These are phyloP conservation scores for Byssothecium circinans DNA, from an alignment of 2,329 filamentous ascomycete species.

Conservation along the genomic window DNA sequence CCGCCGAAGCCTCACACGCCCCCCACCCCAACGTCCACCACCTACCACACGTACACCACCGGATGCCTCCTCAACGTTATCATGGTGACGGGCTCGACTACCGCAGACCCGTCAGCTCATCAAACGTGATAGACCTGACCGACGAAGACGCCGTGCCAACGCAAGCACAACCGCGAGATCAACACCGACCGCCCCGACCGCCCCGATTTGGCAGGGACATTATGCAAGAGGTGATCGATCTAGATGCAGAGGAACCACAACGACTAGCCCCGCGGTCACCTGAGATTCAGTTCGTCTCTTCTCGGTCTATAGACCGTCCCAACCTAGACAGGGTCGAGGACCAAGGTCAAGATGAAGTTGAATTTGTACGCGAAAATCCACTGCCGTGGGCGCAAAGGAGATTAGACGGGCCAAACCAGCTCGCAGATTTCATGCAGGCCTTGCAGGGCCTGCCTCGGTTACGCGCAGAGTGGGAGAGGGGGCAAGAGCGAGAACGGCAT, in stretches of 20 bases:
- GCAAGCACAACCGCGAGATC: slow-evolving; percentile 22
- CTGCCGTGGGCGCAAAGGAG: slow-evolving; percentile 20
- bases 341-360: slow-evolving; percentile 30
- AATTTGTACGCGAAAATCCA: slow-evolving; percentile 29
- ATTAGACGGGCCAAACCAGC: slow-evolving; percentile 8
- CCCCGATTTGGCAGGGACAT: slow-evolving; percentile 49
- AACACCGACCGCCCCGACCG: slow-evolving; percentile 26
- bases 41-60: slow-evolving; percentile 25
- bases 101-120: slow-evolving; percentile 52
- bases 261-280: slow-evolving; percentile 33
- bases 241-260: slow-evolving; percentile 21
- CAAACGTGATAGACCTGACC: slow-evolving; percentile 36
- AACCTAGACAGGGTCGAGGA: slow-evolving; percentile 15
- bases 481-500: background rate
- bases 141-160: slow-evolving; percentile 27
- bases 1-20: slow-evolving; percentile 12
- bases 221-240: slow-evolving; percentile 36
- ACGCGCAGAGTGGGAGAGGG: background rate
- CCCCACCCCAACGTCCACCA: slow-evolving; percentile 22
- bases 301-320: slow-evolving; percentile 23
- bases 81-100: slow-evolving; percentile 59
- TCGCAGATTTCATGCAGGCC: slow-evolving; percentile 19
- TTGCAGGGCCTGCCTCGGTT: slow-evolving; percentile 17
- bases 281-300: slow-evolving; percentile 54
- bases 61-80: slow-evolving; percentile 41